A percentile compares a stretch with the other conserved stretches of the same genome.
Evolutionary conservation across 2,329 filamentous ascomycete genomes (phyloP).

Genomic region (Calycina herbarum): DNA sequence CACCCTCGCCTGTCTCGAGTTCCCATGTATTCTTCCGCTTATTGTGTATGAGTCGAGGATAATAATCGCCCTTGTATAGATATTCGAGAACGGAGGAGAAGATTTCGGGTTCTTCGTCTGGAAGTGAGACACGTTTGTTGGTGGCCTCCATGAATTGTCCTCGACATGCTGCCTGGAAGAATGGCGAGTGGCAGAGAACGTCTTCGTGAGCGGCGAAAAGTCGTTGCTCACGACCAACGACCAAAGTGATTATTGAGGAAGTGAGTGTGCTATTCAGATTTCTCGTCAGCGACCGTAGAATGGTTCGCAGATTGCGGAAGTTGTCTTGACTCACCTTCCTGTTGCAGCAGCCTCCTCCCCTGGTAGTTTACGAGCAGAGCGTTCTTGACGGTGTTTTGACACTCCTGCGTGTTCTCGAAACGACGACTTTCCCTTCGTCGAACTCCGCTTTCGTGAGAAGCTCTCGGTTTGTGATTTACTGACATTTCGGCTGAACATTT

Average conservation of each 20-base stretch:
- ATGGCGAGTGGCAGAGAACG: conserved; percentile 81
- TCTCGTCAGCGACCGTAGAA: conserved; percentile 20
- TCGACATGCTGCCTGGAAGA: conserved; percentile 72
- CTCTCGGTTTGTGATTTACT: conserved; percentile 37
- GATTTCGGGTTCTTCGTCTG: conserved; percentile 81
- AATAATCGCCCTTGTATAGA: conserved; percentile 66
- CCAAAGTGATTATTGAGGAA: conserved; percentile 81
- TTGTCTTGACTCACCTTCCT: conserved; percentile 24
- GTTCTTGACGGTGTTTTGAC: conserved; percentile 37
- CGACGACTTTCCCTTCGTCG: conserved; percentile 32
- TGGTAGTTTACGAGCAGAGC: conserved; percentile 30
- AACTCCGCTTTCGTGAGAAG: conserved; percentile 34
- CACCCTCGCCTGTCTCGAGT: conserved; percentile 64
- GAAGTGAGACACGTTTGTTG: conserved; percentile 76
- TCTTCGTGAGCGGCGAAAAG: conserved; percentile 96
- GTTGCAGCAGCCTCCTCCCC: conserved; percentile 29
- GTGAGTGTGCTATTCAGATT: conserved; percentile 37
- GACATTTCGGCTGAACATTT: conserved; percentile 33
- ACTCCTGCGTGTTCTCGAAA: conserved; percentile 39
- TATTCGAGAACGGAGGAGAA: conserved; percentile 94
- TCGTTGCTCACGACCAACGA: conserved; percentile 80
- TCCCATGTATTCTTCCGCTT: conserved; percentile 85
- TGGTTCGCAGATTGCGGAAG: background rate
- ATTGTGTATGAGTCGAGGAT: conserved; percentile 83
- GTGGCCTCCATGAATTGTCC: conserved; percentile 71